Conservation (phyloP, 352 stramenopile species). For the Blastocystis sp. region DNA sequence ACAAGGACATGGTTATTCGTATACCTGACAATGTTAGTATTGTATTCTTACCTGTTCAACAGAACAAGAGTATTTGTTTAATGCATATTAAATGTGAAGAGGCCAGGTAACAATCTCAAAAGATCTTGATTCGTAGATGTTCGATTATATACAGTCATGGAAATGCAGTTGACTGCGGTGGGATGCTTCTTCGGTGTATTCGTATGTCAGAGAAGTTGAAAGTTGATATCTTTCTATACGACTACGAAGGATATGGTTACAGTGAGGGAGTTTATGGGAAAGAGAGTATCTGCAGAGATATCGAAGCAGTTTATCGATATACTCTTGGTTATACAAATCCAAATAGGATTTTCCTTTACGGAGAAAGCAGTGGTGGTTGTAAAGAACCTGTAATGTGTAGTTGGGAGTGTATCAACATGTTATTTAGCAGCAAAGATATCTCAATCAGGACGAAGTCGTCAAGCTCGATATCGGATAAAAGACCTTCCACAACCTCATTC, state of each 20-base stretch:
- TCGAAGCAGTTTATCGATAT: background rate
- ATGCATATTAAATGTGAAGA: background rate
- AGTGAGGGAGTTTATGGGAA: background rate
- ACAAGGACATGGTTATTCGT: background rate
- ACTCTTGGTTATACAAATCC: background rate
- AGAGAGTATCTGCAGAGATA: background rate
- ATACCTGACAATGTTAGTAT: background rate
- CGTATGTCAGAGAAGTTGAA: background rate
- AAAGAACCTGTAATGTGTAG: background rate
- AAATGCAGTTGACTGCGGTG: background rate
- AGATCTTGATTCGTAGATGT: background rate
- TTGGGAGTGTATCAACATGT: background rate
- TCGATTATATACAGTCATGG: background rate
- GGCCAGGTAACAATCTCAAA: background rate
- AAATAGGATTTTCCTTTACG: background rate
- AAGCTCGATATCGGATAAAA: no score
- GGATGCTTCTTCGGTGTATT: constrained; percentile 17
- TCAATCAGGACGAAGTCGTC: no score
- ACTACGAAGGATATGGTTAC: constrained; percentile 19
- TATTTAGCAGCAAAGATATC: no score
- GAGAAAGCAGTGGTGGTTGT: constrained; percentile 5
- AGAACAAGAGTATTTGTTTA: background rate
- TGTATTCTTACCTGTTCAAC: background rate
- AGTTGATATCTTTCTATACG: background rate
- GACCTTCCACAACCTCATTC: no score